A percentile compares a stretch with the other conserved stretches of the same genome.
These are phyloP conservation scores for Alternaria gaisen DNA, from an alignment of 2,329 filamentous ascomycete genomes.

Conservation along the genomic window DNA sequence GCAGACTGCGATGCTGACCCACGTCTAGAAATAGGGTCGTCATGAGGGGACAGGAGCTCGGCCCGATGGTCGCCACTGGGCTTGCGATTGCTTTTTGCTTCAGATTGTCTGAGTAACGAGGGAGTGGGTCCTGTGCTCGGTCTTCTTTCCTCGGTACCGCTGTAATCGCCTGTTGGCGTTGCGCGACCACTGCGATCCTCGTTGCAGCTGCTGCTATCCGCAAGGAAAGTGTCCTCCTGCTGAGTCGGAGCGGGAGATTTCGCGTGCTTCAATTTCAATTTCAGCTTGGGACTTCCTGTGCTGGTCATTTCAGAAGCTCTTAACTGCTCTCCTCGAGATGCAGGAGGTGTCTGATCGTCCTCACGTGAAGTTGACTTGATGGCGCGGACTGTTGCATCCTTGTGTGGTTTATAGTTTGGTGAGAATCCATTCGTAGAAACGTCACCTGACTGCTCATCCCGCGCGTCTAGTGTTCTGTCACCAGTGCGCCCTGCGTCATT, in stretches of 20 bases:
- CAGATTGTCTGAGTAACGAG: conserved; percentile 32
- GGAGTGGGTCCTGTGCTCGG: conserved; percentile 43
- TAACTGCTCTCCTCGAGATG: conserved; percentile 39
- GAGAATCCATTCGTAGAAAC: conserved; percentile 70
- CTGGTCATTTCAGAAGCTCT: conserved; percentile 32
- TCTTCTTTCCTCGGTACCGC: conserved; percentile 40
- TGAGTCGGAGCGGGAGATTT: conserved; percentile 30
- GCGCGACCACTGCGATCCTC: conserved; percentile 54
- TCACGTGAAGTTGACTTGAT: conserved; percentile 61
- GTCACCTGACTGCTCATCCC: conserved; percentile 39
- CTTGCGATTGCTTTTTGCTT: conserved; percentile 34
- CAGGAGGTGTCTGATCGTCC: conserved; percentile 33
- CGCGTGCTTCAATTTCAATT: conserved; percentile 52
- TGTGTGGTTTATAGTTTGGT: conserved; percentile 76
- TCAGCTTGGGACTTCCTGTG: conserved; percentile 49
- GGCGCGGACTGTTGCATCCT: conserved; percentile 74
- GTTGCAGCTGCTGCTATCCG: conserved; percentile 63
- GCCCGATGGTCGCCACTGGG: conserved; percentile 36
- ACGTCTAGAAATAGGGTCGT: conserved; percentile 24
- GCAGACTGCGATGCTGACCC: conserved; percentile 36
- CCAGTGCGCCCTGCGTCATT: conserved; percentile 38
- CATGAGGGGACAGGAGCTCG: conserved; percentile 36
- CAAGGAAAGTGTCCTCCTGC: conserved; percentile 60
- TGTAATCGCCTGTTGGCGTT: conserved; percentile 39
- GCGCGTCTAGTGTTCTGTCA: conserved; percentile 40